Conservation (phyloP, 2,329 filamentous ascomycete genomes). For the Drechslerella coelobrocha region DNA sequence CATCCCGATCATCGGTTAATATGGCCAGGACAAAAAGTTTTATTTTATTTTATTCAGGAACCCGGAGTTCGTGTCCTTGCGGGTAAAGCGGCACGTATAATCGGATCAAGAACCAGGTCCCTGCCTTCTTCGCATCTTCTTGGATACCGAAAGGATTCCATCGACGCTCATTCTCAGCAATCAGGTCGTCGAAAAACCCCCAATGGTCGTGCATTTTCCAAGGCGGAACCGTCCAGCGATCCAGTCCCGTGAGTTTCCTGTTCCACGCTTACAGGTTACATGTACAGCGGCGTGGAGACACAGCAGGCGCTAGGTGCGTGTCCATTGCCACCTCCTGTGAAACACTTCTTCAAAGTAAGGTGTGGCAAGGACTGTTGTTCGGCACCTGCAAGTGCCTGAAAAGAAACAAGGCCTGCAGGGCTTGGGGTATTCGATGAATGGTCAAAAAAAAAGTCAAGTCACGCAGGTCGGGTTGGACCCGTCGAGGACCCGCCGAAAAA, state of each 20-base stretch:
- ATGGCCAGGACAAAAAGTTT: no score
- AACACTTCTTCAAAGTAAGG: slow-evolving; percentile 17
- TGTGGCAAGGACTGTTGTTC: slow-evolving; percentile 24
- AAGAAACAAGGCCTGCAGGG: neutral
- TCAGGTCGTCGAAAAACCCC: neutral
- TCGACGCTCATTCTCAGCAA: neutral
- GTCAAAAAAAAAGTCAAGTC: slow-evolving; percentile 1
- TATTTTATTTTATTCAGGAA: slow-evolving; percentile 38
- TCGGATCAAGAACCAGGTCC: slow-evolving; percentile 19
- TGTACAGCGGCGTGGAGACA: neutral
- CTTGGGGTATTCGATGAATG: neutral
- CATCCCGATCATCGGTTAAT: slow-evolving; percentile 35
- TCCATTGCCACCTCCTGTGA: neutral
- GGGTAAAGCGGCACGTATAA: slow-evolving; percentile 48
- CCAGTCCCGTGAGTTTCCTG: slow-evolving; percentile 3
- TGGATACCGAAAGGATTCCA: neutral
- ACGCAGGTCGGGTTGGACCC: neutral
- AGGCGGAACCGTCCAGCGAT: slow-evolving; percentile 5
- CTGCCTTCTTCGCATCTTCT: neutral
- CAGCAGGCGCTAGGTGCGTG: slow-evolving; percentile 4
- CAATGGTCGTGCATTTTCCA: no score
- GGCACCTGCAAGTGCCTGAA: slow-evolving; percentile 1
- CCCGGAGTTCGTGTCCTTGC: slow-evolving; percentile 6
- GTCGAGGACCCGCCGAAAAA: neutral
- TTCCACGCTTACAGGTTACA: neutral